Evolutionary conservation across 2,329 filamentous ascomycete species (phyloP), one percentile per base, ranked within the genome.

Genomic region (Fusarium sp.): DNA sequence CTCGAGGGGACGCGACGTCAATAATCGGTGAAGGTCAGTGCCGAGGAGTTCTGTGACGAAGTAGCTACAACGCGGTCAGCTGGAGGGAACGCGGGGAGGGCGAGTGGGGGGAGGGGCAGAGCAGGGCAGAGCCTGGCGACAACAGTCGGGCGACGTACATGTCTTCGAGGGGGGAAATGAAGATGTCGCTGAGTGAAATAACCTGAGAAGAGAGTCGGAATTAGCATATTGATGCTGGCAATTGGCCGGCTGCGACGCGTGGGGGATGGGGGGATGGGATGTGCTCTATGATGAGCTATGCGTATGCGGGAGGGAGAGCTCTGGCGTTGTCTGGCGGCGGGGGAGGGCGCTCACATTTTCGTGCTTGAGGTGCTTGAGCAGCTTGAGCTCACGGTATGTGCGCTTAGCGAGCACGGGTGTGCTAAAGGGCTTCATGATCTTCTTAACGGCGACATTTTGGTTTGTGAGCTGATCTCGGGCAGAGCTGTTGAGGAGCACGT

Each of bases 351-450:
- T 56, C 82, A 97, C 95, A 84, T 99, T 99, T 84, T 99, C 96
- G 82, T 99, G 96, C 79, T 91, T 91, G 66, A 99, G 86, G 79
- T 99, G 96, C 87, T 98, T 99, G 78, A 99, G 87, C 70, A 99
- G 89, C 87, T 98, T 99, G 79, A 99, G 86, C 83, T 99, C 96
- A 78, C 96, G 91, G 82, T 99, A 99, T 73, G 96, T 99, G 79
- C 96, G 90, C 87, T 99, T 99, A 63, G 96, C 96, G 50, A 99
- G 88, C 63, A 99, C 96, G 1, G 96, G 95, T n/a, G 96, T 99
- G 87, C 95, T 98, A 84, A 99, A 99, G 10, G 96, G 96, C 87
- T 98, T 99, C 95, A 99, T 98, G 79, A 99, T 99, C 90, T 99
- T 99, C 89, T 99, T 99, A 80, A 99, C 95, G 64, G 96, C 96